A percentile compares a stretch with the other conserved stretches of the same genome.
Evolutionary conservation across 352 stramenopile species (phyloP).

Genomic region (Elongisporangium prolatum): DNA sequence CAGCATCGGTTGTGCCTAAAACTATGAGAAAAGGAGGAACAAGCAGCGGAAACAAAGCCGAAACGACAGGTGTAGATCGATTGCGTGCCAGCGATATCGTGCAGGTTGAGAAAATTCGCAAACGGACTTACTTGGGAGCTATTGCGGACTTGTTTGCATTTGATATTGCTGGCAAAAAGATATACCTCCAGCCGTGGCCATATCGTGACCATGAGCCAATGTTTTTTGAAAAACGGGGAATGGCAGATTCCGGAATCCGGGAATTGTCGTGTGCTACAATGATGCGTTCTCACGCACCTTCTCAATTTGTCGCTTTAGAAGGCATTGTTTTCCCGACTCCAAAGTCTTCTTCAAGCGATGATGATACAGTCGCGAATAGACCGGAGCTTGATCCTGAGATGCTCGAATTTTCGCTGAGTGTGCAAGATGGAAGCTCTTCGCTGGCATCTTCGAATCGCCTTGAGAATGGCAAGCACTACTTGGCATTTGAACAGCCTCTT

Average conservation of each 20-base stretch:
- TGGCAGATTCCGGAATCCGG: slow-evolving; percentile 49
- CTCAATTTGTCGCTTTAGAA: slow-evolving; percentile 51
- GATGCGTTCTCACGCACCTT: slow-evolving; percentile 33
- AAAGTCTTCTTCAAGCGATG: neutral
- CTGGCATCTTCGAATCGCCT: slow-evolving; percentile 16
- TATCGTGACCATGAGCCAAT: slow-evolving; percentile 58
- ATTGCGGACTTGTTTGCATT: slow-evolving; percentile 30
- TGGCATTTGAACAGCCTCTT: slow-evolving; percentile 74
- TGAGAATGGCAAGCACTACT: slow-evolving; percentile 48
- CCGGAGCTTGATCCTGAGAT: slow-evolving; percentile 22
- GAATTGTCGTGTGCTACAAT: slow-evolving; percentile 45
- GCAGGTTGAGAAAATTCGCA: slow-evolving; percentile 60
- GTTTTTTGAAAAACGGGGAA: slow-evolving; percentile 39
- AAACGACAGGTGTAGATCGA: slow-evolving; percentile 18
- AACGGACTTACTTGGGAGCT: slow-evolving; percentile 49
- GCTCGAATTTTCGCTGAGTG: slow-evolving; percentile 15
- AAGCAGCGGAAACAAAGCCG: slow-evolving; percentile 11
- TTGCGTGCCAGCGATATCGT: slow-evolving; percentile 36
- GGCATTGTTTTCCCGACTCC: slow-evolving; percentile 64
- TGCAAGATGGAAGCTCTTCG: neutral
- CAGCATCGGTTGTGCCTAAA: slow-evolving; percentile 33
- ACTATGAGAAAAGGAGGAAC: slow-evolving; percentile 14
- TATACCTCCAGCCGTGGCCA: slow-evolving; percentile 80
- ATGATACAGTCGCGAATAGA: neutral
- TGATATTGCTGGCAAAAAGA: slow-evolving; percentile 40